These are phyloP conservation scores for Fomes fomentarius DNA, from an alignment of 1,284 basidiomycete species.

Conservation along the genomic window DNA sequence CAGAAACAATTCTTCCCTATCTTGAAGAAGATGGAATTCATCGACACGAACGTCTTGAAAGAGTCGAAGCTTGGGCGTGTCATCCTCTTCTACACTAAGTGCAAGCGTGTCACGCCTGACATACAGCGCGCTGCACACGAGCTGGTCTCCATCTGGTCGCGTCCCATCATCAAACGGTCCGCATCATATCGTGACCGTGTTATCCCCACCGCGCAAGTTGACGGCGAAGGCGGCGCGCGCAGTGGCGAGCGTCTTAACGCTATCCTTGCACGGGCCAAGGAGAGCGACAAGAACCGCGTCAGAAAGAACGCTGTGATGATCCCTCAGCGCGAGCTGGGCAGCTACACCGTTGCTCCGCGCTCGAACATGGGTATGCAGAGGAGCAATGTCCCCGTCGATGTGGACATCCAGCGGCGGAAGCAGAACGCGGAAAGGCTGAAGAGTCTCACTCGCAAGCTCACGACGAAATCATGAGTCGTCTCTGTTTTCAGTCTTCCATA, in stretches of 20 bases:
- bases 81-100: slow-evolving; percentile 95
- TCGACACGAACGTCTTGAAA: slow-evolving; percentile 91
- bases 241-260: slow-evolving; percentile 62
- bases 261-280: slow-evolving; percentile 71
- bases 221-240: slow-evolving; percentile 40
- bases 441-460: slow-evolving; percentile 39
- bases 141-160: slow-evolving; percentile 87
- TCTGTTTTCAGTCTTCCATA: neutral
- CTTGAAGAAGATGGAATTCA: slow-evolving; percentile 87
- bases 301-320: slow-evolving; percentile 80
- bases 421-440: slow-evolving; percentile 72
- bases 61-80: slow-evolving; percentile 92
- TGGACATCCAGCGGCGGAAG: slow-evolving; percentile 70
- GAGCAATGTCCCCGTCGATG: slow-evolving; percentile 61
- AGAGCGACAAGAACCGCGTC: slow-evolving; percentile 66
- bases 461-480: slow-evolving; percentile 31
- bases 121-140: slow-evolving; percentile 84
- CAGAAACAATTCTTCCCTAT: slow-evolving; percentile 91
- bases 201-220: slow-evolving; percentile 52
- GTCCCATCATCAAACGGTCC: slow-evolving; percentile 93
- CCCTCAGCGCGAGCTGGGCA: slow-evolving; percentile 68
- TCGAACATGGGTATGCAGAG: slow-evolving; percentile 50
- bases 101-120: slow-evolving; percentile 84
- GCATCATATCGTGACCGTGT: slow-evolving; percentile 82
- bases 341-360: slow-evolving; percentile 76